phyloP scores from a whole-genome alignment of 164 flowering plant species.

The Platanus orientalis region DNA sequence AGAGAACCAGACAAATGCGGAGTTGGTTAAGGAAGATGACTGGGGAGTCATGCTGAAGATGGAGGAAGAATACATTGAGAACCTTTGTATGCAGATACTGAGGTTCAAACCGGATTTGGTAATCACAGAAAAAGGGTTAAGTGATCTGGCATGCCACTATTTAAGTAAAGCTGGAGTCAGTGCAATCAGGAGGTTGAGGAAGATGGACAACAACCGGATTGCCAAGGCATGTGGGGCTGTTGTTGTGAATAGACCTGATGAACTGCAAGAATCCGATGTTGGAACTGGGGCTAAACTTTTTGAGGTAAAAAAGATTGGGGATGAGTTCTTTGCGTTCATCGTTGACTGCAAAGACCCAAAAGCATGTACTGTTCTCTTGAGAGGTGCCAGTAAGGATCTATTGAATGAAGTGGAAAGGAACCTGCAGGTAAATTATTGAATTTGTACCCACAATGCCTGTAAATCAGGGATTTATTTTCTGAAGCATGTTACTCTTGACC shows the following conservation, averaged over 20 bases:
- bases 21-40: constrained; percentile 85
- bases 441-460: no score
- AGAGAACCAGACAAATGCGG: constrained; percentile 97
- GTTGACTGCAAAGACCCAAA: constrained; percentile 92
- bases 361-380: constrained; percentile 87
- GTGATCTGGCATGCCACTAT: constrained; percentile 94
- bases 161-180: constrained; percentile 93
- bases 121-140: constrained; percentile 90
- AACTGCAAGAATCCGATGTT: constrained; percentile 92
- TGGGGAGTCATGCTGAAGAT: constrained; percentile 78
- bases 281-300: constrained; percentile 91
- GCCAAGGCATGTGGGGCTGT: constrained; percentile 99
- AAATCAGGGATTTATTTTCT: no score
- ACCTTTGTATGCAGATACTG: constrained; percentile 65
- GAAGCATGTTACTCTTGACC: not conserved
- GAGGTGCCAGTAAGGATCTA: constrained; percentile 97
- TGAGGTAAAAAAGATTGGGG: constrained; percentile 96
- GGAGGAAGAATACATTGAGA: constrained; percentile 93
- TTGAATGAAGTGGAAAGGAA: constrained; percentile 97
- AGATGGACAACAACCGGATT: constrained; percentile 90
- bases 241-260: constrained; percentile 90
- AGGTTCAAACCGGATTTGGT: constrained; percentile 92
- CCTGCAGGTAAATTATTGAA: constrained; percentile 87
- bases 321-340: constrained; percentile 84
- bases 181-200: constrained; percentile 88